Conservation (phyloP, 164 flowering plant genomes). For the Vitis rotundifolia region DNA sequence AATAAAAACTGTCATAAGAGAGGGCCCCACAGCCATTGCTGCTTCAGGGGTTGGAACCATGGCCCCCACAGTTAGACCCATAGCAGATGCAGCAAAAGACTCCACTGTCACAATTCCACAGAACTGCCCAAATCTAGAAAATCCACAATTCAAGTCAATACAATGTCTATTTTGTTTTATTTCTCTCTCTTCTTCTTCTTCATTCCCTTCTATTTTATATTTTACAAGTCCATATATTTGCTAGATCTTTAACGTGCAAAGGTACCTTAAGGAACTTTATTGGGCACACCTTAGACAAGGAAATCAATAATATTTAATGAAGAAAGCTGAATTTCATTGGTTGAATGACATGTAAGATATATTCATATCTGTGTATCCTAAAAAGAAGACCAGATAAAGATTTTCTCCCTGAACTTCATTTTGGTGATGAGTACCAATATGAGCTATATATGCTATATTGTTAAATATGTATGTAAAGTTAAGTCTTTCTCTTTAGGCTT, state of each 20-base stretch:
- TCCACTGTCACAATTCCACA: constrained; percentile 90
- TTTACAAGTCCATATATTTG: background rate
- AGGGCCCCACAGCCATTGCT: constrained; percentile 97
- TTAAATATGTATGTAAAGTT: too few relatives aligned
- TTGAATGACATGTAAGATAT: too few relatives aligned
- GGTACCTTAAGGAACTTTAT: background rate
- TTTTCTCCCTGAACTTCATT: background rate
- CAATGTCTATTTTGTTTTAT: too few relatives aligned
- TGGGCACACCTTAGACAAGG: background rate
- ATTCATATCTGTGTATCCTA: background rate
- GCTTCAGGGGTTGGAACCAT: constrained; percentile 97
- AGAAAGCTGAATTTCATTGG: too few relatives aligned
- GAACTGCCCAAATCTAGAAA: constrained; percentile 81
- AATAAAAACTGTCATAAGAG: constrained; percentile 98
- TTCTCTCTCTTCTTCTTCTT: too few relatives aligned
- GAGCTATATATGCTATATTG: background rate
- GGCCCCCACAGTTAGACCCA: constrained; percentile 98
- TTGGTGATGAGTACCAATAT: background rate
- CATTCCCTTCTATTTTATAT: too few relatives aligned
- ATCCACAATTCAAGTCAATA: constrained; percentile 10
- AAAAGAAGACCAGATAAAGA: background rate
- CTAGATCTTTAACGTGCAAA: background rate
- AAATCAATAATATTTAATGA: too few relatives aligned
- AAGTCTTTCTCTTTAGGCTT: too few relatives aligned
- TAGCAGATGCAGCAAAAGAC: constrained; percentile 98